A percentile compares a stretch with the other conserved stretches of the same genome.
Evolutionary conservation across 2,329 filamentous ascomycete species (phyloP).

Genomic region (Penicillium capsulatum): DNA sequence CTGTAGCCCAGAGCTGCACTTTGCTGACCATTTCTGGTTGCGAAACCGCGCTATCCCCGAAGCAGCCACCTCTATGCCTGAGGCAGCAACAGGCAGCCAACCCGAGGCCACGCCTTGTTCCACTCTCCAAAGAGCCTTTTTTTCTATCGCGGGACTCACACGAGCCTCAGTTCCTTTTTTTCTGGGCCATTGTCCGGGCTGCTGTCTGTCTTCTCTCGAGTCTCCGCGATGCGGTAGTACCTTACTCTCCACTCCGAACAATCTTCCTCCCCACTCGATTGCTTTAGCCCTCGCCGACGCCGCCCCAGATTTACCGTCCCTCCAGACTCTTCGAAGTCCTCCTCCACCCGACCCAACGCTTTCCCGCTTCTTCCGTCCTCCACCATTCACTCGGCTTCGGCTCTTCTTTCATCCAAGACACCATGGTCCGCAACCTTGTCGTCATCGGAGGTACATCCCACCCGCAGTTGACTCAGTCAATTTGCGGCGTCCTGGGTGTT

Average conservation of each 20-base stretch:
- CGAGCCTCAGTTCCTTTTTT: constrained; percentile 24
- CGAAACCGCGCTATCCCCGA: constrained; percentile 23
- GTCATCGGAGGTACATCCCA: constrained; percentile 91
- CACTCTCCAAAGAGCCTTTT: constrained; percentile 36
- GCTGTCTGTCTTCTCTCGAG: constrained; percentile 18
- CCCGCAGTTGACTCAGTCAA: constrained; percentile 76
- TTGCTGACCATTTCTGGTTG: background rate
- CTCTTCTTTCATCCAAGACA: constrained; percentile 12
- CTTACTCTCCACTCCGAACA: constrained; percentile 19
- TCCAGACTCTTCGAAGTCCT: constrained; percentile 26
- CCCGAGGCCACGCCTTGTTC: constrained; percentile 30
- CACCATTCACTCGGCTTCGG: constrained; percentile 11
- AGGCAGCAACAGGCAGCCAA: constrained; percentile 23
- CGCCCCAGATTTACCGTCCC: constrained; percentile 28
- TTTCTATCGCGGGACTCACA: constrained; percentile 35
- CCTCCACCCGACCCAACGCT: constrained; percentile 17
- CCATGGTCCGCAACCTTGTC: constrained; percentile 92
- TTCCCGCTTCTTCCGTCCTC: constrained; percentile 13
- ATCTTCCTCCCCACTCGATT: constrained; percentile 2
- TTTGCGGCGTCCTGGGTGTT: constrained; percentile 85
- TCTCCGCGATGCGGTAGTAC: constrained; percentile 36
- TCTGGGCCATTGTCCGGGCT: constrained; percentile 21
- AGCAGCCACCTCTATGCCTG: constrained; percentile 23
- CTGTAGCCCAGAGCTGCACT: constrained; percentile 4
- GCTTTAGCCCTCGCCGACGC: constrained; percentile 18